Base-by-base conservation (phyloP, 2,329 filamentous ascomycete genomes). In the Microthyrium microscopicum region DNA sequence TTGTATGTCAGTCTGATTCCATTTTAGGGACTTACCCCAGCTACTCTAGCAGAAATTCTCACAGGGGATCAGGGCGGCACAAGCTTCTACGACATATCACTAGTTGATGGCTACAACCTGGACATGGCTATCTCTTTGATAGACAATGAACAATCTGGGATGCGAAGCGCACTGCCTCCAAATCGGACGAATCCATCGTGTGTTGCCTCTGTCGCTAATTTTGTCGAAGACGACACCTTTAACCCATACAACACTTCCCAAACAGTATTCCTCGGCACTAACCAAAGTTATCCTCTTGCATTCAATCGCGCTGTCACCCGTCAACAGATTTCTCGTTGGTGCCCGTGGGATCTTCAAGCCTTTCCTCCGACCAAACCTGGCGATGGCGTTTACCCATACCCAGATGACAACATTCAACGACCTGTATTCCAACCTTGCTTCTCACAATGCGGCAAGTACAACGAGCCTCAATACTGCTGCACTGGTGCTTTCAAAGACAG, bases 81-180 rank as follows among this genome's bases (percentile, higher is more conserved):
- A 48, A 77, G 73, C 7, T 89, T 82, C 51, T 87, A 85, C 55
- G 81, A 89, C 52, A 80, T 89, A 41, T 84, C 78, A 24, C 63
- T 87, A 3, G 81, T 89, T 16, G 81, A 89, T 48, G 81, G 81
- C 30, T 87, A 87, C 64, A 87, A 87, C 48, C 56, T 87, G 1
- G 77, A 78, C 2, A 49, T 85, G 39, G 75, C 70, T 20, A 69
- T 68, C 25, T 52, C 25, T 62, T 17, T 47, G 61, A 17, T 26
- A 13, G 7, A 48, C 55, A 11, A 64, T 67, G 5, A 64, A 61
- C 2, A 65, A 77, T 7, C 54, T 60, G 33, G 55, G 60, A 35
- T 74, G 84, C 38, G 77, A 78, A 13, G 19, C 11, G 4, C 18
- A 3, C 28, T 29, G 7, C 5, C 20, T 9, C 76, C 77, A 8